phyloP scores from a whole-genome alignment of 768 basidiomycete species.

The Tricholoma terreum region DNA sequence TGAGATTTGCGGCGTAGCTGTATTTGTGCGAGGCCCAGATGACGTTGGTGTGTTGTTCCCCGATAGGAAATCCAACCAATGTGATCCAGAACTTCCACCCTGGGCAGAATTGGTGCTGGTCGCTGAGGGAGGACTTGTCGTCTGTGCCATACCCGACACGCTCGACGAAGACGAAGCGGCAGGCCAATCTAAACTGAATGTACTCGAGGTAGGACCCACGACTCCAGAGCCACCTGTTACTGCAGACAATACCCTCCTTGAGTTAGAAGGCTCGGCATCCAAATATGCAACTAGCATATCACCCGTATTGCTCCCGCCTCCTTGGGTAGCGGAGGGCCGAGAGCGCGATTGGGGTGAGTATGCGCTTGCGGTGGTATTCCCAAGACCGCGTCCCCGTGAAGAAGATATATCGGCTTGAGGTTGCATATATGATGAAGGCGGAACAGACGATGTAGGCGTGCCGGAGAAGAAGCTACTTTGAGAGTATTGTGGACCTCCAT shows the following conservation, averaged over 20 bases:
- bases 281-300: neutral
- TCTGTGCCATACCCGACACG: neutral
- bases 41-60: neutral
- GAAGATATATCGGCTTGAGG: neutral
- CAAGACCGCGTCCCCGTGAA: neutral
- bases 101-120: neutral
- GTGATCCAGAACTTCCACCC: neutral
- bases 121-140: neutral
- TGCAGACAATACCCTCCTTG: neutral
- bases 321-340: neutral
- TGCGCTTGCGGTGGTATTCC: neutral
- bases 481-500: neutral
- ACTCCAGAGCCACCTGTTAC: neutral
- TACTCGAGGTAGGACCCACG: neutral
- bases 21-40: neutral
- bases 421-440: neutral
- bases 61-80: slow-evolving; percentile 2
- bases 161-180: neutral
- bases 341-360: neutral
- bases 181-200: neutral
- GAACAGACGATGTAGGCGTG: neutral
- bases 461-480: neutral
- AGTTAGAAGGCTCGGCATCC: neutral
- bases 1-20: neutral
- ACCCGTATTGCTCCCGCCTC: neutral